These are phyloP conservation scores for Lachnum nothofagi DNA, from an alignment of 2,329 filamentous ascomycete genomes.

Conservation along the genomic window DNA sequence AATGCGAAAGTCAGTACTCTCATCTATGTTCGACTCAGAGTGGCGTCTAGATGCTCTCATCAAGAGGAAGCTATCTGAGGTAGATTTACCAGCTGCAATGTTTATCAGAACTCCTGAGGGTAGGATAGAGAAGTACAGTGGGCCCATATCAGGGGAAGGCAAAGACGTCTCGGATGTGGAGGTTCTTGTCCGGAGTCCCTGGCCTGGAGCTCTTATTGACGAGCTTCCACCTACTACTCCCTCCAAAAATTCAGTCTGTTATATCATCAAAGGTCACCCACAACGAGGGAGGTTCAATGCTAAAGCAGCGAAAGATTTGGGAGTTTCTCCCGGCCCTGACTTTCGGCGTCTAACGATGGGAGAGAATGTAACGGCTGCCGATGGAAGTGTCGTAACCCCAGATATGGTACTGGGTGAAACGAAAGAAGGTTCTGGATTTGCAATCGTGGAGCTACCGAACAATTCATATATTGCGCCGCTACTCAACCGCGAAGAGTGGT, in stretches of 20 bases:
- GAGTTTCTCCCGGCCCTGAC: conserved; percentile 54
- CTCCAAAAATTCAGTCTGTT: conserved; percentile 68
- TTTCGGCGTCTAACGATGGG: conserved; percentile 60
- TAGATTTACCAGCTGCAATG: conserved; percentile 62
- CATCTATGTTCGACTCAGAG: conserved; percentile 71
- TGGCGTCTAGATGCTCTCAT: conserved; percentile 69
- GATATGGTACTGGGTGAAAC: conserved; percentile 76
- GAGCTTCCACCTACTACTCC: conserved; percentile 64
- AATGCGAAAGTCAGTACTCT: conserved; percentile 58
- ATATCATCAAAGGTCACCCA: conserved; percentile 73
- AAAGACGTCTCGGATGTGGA: conserved; percentile 55
- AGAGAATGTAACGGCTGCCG: conserved; percentile 54
- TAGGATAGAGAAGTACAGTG: conserved; percentile 63
- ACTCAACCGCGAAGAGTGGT: conserved; percentile 68
- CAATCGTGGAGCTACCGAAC: conserved; percentile 74
- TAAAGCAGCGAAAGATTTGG: conserved; percentile 57
- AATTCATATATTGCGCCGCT: conserved; percentile 65
- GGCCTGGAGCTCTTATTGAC: conserved; percentile 65
- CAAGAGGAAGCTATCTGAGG: conserved; percentile 60
- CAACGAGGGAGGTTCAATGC: conserved; percentile 77
- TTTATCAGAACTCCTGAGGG: conserved; percentile 64
- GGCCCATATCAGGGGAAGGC: conserved; percentile 54
- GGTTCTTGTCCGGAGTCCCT: conserved; percentile 70
- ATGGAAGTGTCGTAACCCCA: conserved; percentile 68
- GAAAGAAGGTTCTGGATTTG: conserved; percentile 66